Evolutionary conservation across 768 basidiomycete genomes (phyloP).

Genomic region (Strobilomyces confusus): DNA sequence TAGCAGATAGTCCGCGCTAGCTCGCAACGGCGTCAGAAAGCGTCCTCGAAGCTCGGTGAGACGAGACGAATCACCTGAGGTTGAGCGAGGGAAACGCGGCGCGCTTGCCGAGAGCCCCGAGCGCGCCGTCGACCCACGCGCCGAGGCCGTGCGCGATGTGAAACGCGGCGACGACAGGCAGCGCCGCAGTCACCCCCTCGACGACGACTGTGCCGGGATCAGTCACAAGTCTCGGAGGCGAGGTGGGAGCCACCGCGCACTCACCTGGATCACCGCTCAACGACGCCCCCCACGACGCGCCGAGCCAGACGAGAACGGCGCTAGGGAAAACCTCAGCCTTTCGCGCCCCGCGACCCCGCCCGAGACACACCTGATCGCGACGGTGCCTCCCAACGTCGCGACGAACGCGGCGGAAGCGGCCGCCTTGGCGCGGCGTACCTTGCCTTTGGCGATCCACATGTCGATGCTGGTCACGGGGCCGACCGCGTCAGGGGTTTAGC

Average conservation of each 20-base stretch:
- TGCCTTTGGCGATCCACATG: conserved; percentile 20
- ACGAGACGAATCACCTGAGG: conserved; percentile 15
- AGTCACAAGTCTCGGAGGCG: too few relatives aligned
- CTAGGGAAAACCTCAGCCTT: conserved; percentile 22
- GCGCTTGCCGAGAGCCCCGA: conserved; percentile 19
- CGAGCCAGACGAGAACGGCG: conserved; percentile 39
- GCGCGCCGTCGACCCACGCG: conserved; percentile 16
- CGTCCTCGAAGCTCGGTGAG: not conserved
- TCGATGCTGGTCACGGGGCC: conserved; percentile 10
- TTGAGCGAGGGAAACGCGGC: conserved; percentile 21
- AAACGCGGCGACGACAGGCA: conserved; percentile 41
- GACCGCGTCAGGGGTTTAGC: too few relatives aligned
- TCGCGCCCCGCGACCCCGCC: not conserved
- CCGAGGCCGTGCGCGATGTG: conserved; percentile 22
- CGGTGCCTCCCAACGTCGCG: conserved; percentile 11
- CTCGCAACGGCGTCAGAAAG: conserved; percentile 8
- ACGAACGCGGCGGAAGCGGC: conserved; percentile 16
- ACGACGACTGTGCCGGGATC: conserved; percentile 44
- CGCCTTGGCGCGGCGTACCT: conserved; percentile 16
- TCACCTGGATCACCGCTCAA: conserved; percentile 54
- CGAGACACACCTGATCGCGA: conserved; percentile 11
- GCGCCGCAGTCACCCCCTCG: conserved; percentile 42
- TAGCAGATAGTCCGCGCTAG: conserved; percentile 18
- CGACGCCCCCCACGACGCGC: conserved; percentile 49
- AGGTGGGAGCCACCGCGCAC: conserved; percentile 3